These are phyloP conservation scores for Picea glauca DNA, from an alignment of 75 land plant genomes.

Conservation along the genomic window DNA sequence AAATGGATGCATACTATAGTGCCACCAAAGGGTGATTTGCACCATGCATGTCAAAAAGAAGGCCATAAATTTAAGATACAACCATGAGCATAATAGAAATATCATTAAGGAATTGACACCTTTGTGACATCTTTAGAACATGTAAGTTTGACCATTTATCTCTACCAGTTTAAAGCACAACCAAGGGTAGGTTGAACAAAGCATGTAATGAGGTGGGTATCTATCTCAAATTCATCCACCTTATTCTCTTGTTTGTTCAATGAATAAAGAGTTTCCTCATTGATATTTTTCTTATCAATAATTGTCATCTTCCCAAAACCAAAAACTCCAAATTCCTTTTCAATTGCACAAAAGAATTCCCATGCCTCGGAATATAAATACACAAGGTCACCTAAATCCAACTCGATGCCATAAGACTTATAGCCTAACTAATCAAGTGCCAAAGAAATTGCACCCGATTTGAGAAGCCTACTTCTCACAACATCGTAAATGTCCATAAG, in stretches of 20 bases:
- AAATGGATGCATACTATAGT: no score
- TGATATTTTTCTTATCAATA: slow-evolving; percentile 92
- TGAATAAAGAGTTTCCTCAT: slow-evolving; percentile 94
- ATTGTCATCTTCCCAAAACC: slow-evolving; percentile 75
- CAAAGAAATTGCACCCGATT: not conserved
- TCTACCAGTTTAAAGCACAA: slow-evolving; percentile 91
- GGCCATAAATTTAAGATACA: no score
- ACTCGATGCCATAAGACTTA: slow-evolving; percentile 76
- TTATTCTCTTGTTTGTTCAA: slow-evolving; percentile 91
- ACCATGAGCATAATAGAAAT: no score
- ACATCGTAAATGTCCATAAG: slow-evolving; percentile 98
- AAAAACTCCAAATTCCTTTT: slow-evolving; percentile 72
- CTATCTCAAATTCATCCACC: slow-evolving; percentile 92
- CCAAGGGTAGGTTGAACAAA: slow-evolving; percentile 95
- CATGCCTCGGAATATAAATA: slow-evolving; percentile 75
- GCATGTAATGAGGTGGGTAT: slow-evolving; percentile 92
- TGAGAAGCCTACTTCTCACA: no score
- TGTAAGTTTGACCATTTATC: slow-evolving; percentile 92
- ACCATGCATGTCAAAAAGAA: no score
- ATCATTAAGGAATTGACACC: slow-evolving; percentile 24
- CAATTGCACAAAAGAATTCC: slow-evolving; percentile 65
- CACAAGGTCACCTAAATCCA: slow-evolving; percentile 91
- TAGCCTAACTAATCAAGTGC: slow-evolving; percentile 33
- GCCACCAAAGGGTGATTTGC: no score
- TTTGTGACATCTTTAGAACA: slow-evolving; percentile 96